Evolutionary conservation across 148 eudicot genomes (phyloP), one percentile per base, ranked within the genome.

Genomic region (Fallopia convolvulus): DNA sequence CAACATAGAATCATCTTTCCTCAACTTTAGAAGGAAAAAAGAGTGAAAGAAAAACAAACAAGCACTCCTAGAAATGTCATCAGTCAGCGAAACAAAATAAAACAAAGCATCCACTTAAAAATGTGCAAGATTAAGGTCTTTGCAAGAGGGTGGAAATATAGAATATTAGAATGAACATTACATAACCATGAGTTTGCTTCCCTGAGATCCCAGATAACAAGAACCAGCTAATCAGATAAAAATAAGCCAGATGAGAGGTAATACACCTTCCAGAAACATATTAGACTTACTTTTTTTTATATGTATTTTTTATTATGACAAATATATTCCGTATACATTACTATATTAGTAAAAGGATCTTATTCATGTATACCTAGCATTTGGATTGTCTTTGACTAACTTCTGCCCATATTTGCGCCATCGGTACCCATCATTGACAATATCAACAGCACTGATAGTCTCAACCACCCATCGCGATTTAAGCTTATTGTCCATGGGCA

Each of bases 361-460:
- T 33, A 61, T 61, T 15, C 39, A 30, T 26, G 44, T 20, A 75
- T 86, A 93, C 99, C 99, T 87, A 18, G 99, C 97, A 81, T 95
- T 89, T 2, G 93, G 85, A 85, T 87, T 95, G 82, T 97, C 99
- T 84, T 90, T 93, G 2, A 95, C 97, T 77, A 88, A 76, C 74
- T 95, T 95, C 84, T 95, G 99, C 47, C 99, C 99, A 82, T 95
- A 95, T 81, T 95, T 95, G 74, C 97, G 99, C 99, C 97, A 92
- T 21, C 99, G 90, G 80, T 81, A 87, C 66, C 99, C 97, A 84
- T 95, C 99, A 83, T 90, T 89, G 49, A 93, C 87, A 55, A 91
- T 74, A 85, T 95, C 99, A 77, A 93, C 91, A 72, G 78, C 92
- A 55, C 97, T 93, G 71, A 83, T 77, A 52, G 93, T 91, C 75